A percentile compares a stretch with the other conserved stretches of the same genome.
phyloP scores from a whole-genome alignment of 148 eudicot species.

The Camellia sinensis region DNA sequence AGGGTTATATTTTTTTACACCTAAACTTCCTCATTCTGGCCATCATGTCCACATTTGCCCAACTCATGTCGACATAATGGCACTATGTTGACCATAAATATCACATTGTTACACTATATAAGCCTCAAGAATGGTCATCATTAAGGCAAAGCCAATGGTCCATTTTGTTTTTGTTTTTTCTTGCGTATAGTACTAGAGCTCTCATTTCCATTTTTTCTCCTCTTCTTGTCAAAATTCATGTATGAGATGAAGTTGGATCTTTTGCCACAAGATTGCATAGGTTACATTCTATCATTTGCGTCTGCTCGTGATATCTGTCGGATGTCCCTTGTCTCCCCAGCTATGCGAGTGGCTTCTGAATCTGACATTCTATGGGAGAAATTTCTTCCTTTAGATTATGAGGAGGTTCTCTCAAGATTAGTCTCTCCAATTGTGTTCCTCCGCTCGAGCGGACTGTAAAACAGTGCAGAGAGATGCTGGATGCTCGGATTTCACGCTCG shows the following conservation, averaged over 20 bases:
- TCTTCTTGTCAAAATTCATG: background rate
- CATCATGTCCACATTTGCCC: too few relatives aligned
- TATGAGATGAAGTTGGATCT: slow-evolving; percentile 14
- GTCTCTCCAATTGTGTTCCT: slow-evolving; percentile 22
- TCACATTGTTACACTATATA: too few relatives aligned
- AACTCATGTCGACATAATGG: too few relatives aligned
- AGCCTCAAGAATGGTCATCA: too few relatives aligned
- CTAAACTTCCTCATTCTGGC: too few relatives aligned
- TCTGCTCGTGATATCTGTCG: slow-evolving; percentile 29
- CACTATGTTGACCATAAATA: too few relatives aligned
- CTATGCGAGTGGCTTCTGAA: slow-evolving; percentile 19
- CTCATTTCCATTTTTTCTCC: background rate
- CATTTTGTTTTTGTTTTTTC: too few relatives aligned
- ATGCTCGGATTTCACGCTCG: too few relatives aligned
- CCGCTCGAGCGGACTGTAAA: too few relatives aligned
- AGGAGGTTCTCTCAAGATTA: slow-evolving; percentile 24
- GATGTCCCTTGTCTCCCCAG: slow-evolving; percentile 14
- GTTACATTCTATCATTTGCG: slow-evolving; percentile 22
- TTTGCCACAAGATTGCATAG: slow-evolving; percentile 39
- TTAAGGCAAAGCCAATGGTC: too few relatives aligned
- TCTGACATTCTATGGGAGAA: slow-evolving; percentile 35
- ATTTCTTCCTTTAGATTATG: slow-evolving; percentile 39
- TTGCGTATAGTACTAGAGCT: background rate
- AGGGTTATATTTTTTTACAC: too few relatives aligned
- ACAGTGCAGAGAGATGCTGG: too few relatives aligned